phyloP scores from a whole-genome alignment of 345 rosid genomes.

The Eucalyptus viminalis region DNA sequence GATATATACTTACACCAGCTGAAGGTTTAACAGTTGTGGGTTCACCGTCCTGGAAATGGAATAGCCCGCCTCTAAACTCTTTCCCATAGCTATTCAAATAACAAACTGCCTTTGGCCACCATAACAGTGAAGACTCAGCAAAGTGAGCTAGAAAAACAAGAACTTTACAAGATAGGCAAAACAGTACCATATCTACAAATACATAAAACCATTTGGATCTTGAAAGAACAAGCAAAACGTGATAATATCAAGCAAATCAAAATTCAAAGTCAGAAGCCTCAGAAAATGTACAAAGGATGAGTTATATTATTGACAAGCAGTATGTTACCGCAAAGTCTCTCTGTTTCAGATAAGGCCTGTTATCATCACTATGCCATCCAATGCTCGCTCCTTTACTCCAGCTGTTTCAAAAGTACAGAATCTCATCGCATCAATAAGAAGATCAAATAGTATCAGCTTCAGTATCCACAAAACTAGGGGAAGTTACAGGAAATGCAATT shows the following conservation, averaged over 20 bases:
- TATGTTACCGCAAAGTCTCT: slow-evolving; percentile 54
- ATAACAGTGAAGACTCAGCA: slow-evolving; percentile 3
- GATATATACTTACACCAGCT: slow-evolving; percentile 53
- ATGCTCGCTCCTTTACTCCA: slow-evolving; percentile 88
- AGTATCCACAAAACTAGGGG: not conserved
- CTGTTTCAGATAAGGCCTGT: slow-evolving; percentile 73
- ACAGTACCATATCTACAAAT: not conserved
- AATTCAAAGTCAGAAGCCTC: not conserved
- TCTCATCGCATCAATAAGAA: not conserved
- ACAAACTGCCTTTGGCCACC: slow-evolving; percentile 73
- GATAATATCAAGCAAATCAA: not conserved
- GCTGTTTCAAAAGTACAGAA: slow-evolving; percentile 16
- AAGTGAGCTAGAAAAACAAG: not conserved
- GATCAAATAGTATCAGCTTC: not conserved
- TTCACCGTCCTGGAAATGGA: slow-evolving; percentile 79
- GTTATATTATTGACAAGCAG: not conserved
- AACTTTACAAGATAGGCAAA: not conserved
- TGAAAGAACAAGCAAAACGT: not conserved
- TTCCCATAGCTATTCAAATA: slow-evolving; percentile 62
- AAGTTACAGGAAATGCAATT: not conserved
- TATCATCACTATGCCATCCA: slow-evolving; percentile 97
- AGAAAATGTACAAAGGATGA: not conserved
- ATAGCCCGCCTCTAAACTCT: slow-evolving; percentile 76
- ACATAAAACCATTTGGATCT: not conserved
- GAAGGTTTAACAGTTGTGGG: slow-evolving; percentile 47